Conservation (phyloP, 306 rosid species). For the Dryas alaskensis region DNA sequence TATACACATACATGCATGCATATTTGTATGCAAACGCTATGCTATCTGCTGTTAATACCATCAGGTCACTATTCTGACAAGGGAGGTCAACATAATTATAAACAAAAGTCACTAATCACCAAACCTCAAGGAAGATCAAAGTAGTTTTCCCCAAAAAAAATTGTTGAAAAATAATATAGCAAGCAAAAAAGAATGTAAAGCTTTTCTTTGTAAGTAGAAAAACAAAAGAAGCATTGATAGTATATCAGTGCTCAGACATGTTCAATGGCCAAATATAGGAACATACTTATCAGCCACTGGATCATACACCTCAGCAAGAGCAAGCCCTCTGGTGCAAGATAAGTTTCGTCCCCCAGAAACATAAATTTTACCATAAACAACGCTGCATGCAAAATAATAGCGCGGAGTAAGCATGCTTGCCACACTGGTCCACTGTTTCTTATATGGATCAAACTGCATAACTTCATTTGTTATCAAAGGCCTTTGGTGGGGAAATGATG, state of each 20-base stretch:
- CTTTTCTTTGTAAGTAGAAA: background rate
- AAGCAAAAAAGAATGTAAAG: background rate
- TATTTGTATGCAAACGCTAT: background rate
- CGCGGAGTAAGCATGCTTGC: slow-evolving; percentile 34
- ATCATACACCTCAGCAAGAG: slow-evolving; percentile 41
- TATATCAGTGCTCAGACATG: background rate
- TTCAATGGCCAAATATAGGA: background rate
- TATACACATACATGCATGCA: background rate
- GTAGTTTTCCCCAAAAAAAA: background rate
- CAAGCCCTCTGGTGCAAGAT: slow-evolving; percentile 29
- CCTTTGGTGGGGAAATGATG: slow-evolving; percentile 13
- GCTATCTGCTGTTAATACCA: background rate
- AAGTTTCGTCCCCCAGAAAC: slow-evolving; percentile 35
- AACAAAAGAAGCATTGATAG: background rate
- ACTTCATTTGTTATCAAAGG: slow-evolving; percentile 18
- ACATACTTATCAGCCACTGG: slow-evolving; percentile 36
- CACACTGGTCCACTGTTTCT: slow-evolving; percentile 27
- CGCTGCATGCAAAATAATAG: slow-evolving; percentile 31
- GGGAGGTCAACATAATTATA: background rate
- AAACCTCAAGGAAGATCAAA: background rate
- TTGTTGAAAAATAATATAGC: background rate
- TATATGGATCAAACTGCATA: slow-evolving; percentile 33
- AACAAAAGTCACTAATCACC: background rate
- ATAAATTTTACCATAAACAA: slow-evolving; percentile 30
- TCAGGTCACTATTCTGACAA: background rate